phyloP scores from a whole-genome alignment of 441 rosid species.

The Hura crepitans region DNA sequence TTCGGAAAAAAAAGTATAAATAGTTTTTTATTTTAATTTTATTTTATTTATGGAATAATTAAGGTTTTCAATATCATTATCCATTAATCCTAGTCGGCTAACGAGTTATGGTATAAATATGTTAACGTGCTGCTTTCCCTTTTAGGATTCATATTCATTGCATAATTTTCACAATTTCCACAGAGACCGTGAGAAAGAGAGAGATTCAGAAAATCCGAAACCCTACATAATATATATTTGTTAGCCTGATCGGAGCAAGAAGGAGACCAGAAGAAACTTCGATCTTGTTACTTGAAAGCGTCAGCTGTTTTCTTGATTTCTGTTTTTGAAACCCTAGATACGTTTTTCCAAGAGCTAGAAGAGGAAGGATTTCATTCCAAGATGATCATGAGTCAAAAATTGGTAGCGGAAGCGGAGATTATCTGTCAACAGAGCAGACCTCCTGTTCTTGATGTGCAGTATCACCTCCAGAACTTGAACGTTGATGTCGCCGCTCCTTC shows the following conservation, averaged over 20 bases:
- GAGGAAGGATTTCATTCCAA: not conserved
- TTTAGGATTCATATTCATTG: not conserved
- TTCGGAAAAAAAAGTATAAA: too few species aligned
- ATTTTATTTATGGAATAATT: too few species aligned
- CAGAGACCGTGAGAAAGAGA: not conserved
- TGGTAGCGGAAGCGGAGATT: conserved; percentile 53
- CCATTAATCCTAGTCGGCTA: too few species aligned
- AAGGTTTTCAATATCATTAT: too few species aligned
- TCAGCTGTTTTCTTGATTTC: not conserved
- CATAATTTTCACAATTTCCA: too few species aligned
- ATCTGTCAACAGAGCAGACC: conserved; percentile 28
- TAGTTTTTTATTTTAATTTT: too few species aligned
- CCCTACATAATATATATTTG: conserved; percentile 1
- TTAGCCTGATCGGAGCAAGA: not conserved
- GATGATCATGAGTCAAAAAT: conserved; percentile 45
- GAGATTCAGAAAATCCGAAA: conserved; percentile 2
- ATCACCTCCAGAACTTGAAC: conserved; percentile 43
- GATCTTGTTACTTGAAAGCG: not conserved
- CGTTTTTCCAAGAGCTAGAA: not conserved
- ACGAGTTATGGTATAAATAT: not conserved
- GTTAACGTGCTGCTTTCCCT: not conserved
- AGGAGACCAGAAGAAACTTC: not conserved
- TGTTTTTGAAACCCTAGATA: not conserved
- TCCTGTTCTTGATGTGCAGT: conserved; percentile 50
- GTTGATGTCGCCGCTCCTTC: conserved; percentile 35